Evolutionary conservation across 2,329 filamentous ascomycete genomes (phyloP).

Genomic region (Monosporascus sp.): DNA sequence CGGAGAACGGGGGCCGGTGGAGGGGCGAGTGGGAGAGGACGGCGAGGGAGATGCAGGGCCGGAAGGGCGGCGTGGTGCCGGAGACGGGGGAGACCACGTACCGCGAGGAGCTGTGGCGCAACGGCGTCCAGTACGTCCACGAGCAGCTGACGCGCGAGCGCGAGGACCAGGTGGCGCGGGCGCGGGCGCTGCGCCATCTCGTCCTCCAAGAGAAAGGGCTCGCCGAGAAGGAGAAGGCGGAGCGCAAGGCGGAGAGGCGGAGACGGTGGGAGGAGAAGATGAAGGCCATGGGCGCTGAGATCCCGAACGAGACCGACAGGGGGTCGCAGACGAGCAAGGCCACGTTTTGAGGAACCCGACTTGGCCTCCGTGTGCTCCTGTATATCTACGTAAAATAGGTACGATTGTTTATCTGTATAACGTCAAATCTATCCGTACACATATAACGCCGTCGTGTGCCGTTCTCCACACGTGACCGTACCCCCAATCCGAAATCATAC

Average conservation of each 20-base stretch:
- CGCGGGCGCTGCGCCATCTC: constrained; percentile 23
- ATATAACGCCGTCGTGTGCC: too few relatives aligned
- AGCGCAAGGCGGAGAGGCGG: neutral
- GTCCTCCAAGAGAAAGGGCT: constrained; percentile 18
- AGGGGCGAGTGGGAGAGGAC: constrained; percentile 1
- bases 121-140: constrained; percentile 10
- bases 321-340: neutral
- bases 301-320: constrained; percentile 6
- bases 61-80: neutral
- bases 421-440: too few relatives aligned
- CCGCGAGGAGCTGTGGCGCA: neutral
- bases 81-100: constrained; percentile 4
- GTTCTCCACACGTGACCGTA: too few relatives aligned
- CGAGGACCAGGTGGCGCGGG: constrained; percentile 19
- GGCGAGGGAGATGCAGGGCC: neutral
- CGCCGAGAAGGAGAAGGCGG: constrained; percentile 12
- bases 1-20: constrained; percentile 1
- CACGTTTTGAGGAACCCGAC: too few relatives aligned
- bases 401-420: too few relatives aligned
- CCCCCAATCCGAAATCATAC: too few relatives aligned
- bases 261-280: constrained; percentile 17
- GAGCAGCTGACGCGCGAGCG: constrained; percentile 12
- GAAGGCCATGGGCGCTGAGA: constrained; percentile 11
- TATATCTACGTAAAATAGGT: too few relatives aligned
- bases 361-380: too few relatives aligned